phyloP scores from a whole-genome alignment of 1,284 basidiomycete genomes.

The Puccinia polysora region DNA sequence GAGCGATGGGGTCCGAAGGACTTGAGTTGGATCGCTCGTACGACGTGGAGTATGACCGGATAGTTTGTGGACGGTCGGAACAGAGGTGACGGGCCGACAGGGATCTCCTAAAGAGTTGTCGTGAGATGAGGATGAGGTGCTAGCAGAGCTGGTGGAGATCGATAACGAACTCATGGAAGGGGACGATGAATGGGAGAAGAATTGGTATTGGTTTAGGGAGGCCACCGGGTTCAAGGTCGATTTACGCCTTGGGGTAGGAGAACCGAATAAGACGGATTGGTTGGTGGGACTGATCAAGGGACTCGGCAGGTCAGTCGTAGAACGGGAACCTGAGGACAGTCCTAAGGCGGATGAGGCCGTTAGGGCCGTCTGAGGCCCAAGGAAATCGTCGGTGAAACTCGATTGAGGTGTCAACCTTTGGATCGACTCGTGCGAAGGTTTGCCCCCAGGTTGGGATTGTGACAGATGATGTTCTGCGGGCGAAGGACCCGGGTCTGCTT shows the following conservation, averaged over 20 bases:
- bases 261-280: constrained; percentile 23
- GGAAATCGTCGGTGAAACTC: background rate
- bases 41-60: constrained; percentile 9
- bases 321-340: background rate
- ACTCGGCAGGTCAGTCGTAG: constrained; percentile 1
- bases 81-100: background rate
- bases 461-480: background rate
- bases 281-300: constrained; percentile 23
- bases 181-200: constrained; percentile 11
- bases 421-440: background rate
- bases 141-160: background rate
- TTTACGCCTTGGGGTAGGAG: constrained; percentile 30
- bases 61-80: background rate
- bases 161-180: constrained; percentile 14
- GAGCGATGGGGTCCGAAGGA: background rate
- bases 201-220: constrained; percentile 20
- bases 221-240: constrained; percentile 32
- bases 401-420: constrained; percentile 1
- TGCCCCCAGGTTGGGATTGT: background rate
- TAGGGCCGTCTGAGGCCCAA: background rate
- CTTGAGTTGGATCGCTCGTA: constrained; percentile 22
- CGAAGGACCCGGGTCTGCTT: background rate
- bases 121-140: constrained; percentile 5
- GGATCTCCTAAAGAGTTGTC: background rate
- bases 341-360: background rate